These are phyloP conservation scores for Aspergillus hancockii DNA, from an alignment of 495 filamentous ascomycete genomes.

Conservation along the genomic window DNA sequence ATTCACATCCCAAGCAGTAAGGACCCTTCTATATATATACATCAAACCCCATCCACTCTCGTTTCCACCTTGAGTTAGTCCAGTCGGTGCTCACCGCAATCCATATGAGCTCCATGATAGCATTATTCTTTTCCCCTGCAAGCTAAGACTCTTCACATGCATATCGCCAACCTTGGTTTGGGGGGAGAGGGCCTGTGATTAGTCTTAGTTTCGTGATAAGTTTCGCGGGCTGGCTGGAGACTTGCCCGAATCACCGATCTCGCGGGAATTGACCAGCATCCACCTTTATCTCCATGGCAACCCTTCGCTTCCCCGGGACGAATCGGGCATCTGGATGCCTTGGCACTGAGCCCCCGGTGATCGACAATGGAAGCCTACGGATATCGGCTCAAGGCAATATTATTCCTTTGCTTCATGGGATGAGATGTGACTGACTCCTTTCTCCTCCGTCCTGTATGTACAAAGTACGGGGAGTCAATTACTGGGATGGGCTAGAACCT, in stretches of 20 bases:
- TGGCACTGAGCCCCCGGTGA: conserved; percentile 21
- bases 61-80: not conserved
- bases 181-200: not conserved
- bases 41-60: not conserved
- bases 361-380: conserved; percentile 12
- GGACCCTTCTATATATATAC: not conserved
- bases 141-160: conserved; percentile 19
- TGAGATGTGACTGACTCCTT: not conserved
- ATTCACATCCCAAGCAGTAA: not conserved
- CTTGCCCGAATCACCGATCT: conserved; percentile 1
- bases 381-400: not conserved
- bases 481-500: not conserved
- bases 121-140: not conserved
- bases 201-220: not conserved
- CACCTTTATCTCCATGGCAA: conserved; percentile 29
- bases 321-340: conserved; percentile 28
- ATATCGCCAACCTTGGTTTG: not conserved
- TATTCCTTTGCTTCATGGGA: not conserved
- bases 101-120: not conserved
- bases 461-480: not conserved
- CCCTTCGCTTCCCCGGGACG: conserved; percentile 23
- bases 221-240: not conserved
- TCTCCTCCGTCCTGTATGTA: not conserved
- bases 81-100: conserved; percentile 9
- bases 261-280: conserved; percentile 17